Conservation (phyloP, 306 rosid genomes). For the Rubus idaeus region DNA sequence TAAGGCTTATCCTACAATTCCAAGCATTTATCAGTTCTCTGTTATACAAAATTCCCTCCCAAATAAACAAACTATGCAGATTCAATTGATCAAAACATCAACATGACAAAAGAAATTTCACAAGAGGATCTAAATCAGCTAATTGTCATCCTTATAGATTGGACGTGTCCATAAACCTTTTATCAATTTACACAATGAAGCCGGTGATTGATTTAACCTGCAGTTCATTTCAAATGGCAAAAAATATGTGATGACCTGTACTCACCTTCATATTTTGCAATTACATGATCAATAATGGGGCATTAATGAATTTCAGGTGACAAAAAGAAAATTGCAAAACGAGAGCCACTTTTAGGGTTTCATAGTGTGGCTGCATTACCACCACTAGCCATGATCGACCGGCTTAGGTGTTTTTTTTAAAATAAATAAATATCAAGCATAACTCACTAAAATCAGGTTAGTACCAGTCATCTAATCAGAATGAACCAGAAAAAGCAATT, state of each 20-base stretch:
- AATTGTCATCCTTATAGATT: neutral
- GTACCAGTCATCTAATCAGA: neutral
- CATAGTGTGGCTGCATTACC: neutral
- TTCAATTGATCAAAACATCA: neutral
- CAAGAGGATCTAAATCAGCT: neutral
- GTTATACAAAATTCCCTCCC: neutral
- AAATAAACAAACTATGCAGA: neutral
- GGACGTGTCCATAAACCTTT: neutral
- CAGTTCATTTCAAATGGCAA: neutral
- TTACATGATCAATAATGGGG: neutral
- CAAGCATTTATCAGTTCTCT: conserved; percentile 28
- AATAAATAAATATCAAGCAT: neutral
- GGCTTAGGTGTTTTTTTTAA: neutral
- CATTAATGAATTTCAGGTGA: neutral
- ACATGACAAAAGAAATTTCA: neutral
- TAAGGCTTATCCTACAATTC: conserved; percentile 41
- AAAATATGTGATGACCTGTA: neutral
- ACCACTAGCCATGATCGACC: neutral
- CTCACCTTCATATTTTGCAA: neutral
- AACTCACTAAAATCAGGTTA: neutral
- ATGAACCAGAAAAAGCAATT: neutral
- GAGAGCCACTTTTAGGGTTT: neutral
- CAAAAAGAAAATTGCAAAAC: neutral
- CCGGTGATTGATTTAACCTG: neutral
- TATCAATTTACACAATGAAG: neutral